Base-by-base conservation (phyloP, 2,329 filamentous ascomycete species). In the Aspergillus quadrilineatus region DNA sequence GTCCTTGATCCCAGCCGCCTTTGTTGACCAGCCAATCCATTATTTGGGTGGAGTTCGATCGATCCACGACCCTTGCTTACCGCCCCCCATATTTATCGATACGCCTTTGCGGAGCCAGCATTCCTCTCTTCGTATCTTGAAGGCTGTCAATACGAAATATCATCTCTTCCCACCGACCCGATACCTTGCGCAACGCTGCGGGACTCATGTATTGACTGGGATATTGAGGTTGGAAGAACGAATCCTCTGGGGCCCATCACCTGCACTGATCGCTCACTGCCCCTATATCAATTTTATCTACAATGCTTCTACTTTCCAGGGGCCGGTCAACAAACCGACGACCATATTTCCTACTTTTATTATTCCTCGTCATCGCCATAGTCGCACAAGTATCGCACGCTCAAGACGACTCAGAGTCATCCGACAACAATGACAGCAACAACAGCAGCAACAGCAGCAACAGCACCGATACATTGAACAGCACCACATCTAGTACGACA, bases 401-500 rank as follows among this genome's bases (percentile, higher is more conserved):
- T 10, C 61, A 65, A 47, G 51, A 55, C 9, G 34, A 26, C 15
- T 52, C 49, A 15, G 48, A 50, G 32, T 34, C 48, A 34, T 26
- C 49, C 14, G 32, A 44, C 22, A 44, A 48, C 3, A 39, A 43
- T 34, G 9, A 54, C 53, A 43, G 60, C 17, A 44, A 48, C 3
- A 39, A 43, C 43, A 12, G 48, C 53, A 43, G 60, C 58, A 60
- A n/a, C n/a, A n/a, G 60, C 58, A 60, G 63, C 56, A 55, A 64
- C 60, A 62, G 60, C 59, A 60, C 57, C 60, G 58, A 58, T 61
- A 60, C 34, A n/a, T 28, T 36, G 17, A 29, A 42, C 6, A 28
- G 5, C 9, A 39, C 15, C 39, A 59, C 69, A 30, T 47, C 63
- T 10, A 63, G 63, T 6, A 67, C 67, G 6, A 64, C 63, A 22